Evolutionary conservation across 768 basidiomycete genomes (phyloP), one percentile per base, ranked within the genome.

Genomic region (Kwoniella sp.): DNA sequence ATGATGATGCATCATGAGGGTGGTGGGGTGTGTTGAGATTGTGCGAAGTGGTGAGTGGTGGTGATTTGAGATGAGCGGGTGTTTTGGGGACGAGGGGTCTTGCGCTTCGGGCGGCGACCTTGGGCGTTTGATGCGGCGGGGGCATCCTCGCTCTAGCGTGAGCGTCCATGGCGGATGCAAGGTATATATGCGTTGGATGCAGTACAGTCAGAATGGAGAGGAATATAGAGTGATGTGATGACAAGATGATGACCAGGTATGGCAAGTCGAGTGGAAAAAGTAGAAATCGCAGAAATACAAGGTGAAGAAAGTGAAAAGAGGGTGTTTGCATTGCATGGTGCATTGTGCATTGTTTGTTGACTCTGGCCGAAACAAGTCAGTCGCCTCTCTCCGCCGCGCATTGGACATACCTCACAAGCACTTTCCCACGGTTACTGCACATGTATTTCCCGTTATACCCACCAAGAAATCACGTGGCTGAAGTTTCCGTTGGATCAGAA

Each of bases 31-130:
- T 53, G 29, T 70, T 73, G 36, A 53, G 58, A 44, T 67, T 68
- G 40, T 55, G 57, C 10, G 63, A 71, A 1, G 61, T 63, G 27
- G 65, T 68, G 19, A 72, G 49, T 3, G 71, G 68, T 27, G 67
- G 65, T 24, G 72, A 68, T 33, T 64, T 64, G 22, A 64, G 44
- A 26, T 54, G 52, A 19, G 62, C 48, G 24, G 62, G 55, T 25
- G 62, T 64, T 51, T 67, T 67, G 37, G 65, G 48, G 25, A 49
- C 46, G 22, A 67, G 48, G 19, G 48, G 54, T 6, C 51, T 52
- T 29, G 57, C 47, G 22, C 55, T 50, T 17, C 65, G 30, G 10
- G 65, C 57, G n/a, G 65, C 49, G 36, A 60, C 6, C 40, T 67
- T 67, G 26, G 65, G 56, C 13, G 60, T 61, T 1, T 36, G 33